These are phyloP conservation scores for Pleurostoma richardsiae DNA, from an alignment of 2,329 filamentous ascomycete species.

Conservation along the genomic window DNA sequence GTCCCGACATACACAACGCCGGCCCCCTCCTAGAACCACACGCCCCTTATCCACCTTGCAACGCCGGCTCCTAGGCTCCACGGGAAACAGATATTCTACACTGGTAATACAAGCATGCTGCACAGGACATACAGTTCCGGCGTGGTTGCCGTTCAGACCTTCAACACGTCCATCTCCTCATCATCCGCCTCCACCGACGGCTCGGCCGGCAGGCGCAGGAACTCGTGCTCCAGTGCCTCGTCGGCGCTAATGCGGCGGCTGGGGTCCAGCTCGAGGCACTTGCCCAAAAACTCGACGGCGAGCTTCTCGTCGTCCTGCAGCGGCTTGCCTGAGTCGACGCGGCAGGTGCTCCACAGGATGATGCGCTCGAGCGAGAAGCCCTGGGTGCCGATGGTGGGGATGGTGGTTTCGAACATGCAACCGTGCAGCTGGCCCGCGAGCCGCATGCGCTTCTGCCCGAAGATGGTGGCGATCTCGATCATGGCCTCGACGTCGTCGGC, in stretches of 20 bases:
- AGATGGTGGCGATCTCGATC: slow-evolving; percentile 95
- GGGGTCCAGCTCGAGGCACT: slow-evolving; percentile 74
- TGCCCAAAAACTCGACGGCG: slow-evolving; percentile 66
- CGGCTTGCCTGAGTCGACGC: slow-evolving; percentile 45
- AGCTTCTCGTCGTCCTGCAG: slow-evolving; percentile 65
- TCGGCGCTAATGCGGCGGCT: slow-evolving; percentile 67
- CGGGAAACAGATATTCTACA: no score
- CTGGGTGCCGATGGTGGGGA: slow-evolving; percentile 80
- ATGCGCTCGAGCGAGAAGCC: slow-evolving; percentile 92
- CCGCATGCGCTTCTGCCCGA: slow-evolving; percentile 81
- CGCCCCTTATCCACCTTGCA: no score
- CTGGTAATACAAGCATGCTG: no score
- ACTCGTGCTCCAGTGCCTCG: slow-evolving; percentile 69
- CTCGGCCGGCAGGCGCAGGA: slow-evolving; percentile 43
- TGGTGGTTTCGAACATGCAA: slow-evolving; percentile 85
- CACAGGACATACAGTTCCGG: slow-evolving; percentile 12
- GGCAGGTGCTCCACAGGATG: slow-evolving; percentile 87
- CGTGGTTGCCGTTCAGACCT: slow-evolving; percentile 12
- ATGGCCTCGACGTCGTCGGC: slow-evolving; percentile 97
- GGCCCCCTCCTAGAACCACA: no score
- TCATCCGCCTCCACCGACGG: slow-evolving; percentile 32
- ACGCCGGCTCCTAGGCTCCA: no score
- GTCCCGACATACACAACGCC: no score
- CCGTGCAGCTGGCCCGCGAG: slow-evolving; percentile 78
- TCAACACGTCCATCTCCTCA: slow-evolving; percentile 50